Evolutionary conservation across 805 yeast genomes (phyloP).

Genomic region (Teunomyces atbi): DNA sequence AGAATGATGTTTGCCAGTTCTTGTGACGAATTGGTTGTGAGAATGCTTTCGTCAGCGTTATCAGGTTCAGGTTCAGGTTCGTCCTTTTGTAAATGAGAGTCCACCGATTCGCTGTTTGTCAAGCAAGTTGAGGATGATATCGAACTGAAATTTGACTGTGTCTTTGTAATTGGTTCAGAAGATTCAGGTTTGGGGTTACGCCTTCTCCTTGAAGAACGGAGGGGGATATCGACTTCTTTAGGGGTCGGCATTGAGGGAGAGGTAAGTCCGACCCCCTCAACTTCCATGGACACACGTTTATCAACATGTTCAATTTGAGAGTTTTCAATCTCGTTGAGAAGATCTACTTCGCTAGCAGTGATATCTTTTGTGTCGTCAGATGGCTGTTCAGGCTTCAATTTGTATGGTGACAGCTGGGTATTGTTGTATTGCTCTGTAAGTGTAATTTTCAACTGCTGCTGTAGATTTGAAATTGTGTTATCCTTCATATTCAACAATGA

Average conservation of each 20-base stretch:
- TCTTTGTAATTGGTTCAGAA: not conserved
- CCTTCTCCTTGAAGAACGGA: slow-evolving; percentile 22
- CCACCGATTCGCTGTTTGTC: slow-evolving; percentile 2
- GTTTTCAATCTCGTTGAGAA: not conserved
- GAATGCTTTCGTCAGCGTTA: not conserved
- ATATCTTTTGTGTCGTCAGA: not conserved
- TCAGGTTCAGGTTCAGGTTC: not conserved
- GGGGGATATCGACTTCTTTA: slow-evolving; percentile 16
- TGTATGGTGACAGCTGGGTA: not conserved
- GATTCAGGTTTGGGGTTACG: slow-evolving; percentile 11
- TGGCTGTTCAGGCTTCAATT: not conserved
- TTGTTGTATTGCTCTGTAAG: not conserved
- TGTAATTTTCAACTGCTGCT: slow-evolving; percentile 4
- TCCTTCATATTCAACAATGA: slow-evolving; percentile 12
- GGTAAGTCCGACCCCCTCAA: not conserved
- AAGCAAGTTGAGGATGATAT: not conserved
- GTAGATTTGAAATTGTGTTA: slow-evolving; percentile 6
- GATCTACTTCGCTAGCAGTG: slow-evolving; percentile 3
- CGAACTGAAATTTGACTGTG: slow-evolving; percentile 1
- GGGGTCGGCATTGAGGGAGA: slow-evolving; percentile 3
- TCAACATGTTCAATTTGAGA: slow-evolving; percentile 1
- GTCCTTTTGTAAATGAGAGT: not conserved
- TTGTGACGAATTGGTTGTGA: not conserved
- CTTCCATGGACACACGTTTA: slow-evolving; percentile 1
- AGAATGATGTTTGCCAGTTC: slow-evolving; percentile 1